These are phyloP conservation scores for Rugonectria rugulosa DNA, from an alignment of 2,329 filamentous ascomycete species.

Conservation along the genomic window DNA sequence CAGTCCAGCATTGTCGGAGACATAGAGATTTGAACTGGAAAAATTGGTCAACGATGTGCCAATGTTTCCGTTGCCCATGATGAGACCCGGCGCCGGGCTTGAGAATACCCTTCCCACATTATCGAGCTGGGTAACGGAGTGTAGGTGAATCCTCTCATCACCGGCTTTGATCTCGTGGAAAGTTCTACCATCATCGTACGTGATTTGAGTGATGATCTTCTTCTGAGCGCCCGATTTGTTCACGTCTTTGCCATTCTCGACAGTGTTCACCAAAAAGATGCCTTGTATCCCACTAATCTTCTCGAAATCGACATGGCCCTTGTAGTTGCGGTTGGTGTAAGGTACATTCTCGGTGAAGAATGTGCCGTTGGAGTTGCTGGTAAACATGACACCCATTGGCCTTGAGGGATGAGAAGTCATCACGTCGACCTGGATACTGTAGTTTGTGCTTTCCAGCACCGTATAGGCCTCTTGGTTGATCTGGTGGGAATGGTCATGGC, in stretches of 20 bases:
- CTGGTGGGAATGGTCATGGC: slow-evolving; percentile 69
- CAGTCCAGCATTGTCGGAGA: slow-evolving; percentile 89
- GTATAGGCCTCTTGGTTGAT: slow-evolving; percentile 89
- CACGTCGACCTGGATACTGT: slow-evolving; percentile 97
- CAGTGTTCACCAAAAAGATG: slow-evolving; percentile 87
- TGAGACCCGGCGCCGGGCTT: slow-evolving; percentile 88
- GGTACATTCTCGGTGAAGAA: slow-evolving; percentile 93
- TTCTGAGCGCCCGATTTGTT: slow-evolving; percentile 64
- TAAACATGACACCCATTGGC: slow-evolving; percentile 88
- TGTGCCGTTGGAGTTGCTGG: slow-evolving; percentile 96
- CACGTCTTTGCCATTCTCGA: slow-evolving; percentile 85
- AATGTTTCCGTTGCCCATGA: slow-evolving; percentile 94
- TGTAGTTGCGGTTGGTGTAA: slow-evolving; percentile 83
- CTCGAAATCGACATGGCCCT: slow-evolving; percentile 90
- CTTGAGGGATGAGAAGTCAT: slow-evolving; percentile 71
- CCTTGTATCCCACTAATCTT: slow-evolving; percentile 92
- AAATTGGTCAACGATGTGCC: slow-evolving; percentile 77
- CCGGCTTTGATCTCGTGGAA: slow-evolving; percentile 77
- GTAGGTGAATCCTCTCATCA: slow-evolving; percentile 79
- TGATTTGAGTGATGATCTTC: slow-evolving; percentile 81
- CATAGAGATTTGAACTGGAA: slow-evolving; percentile 78
- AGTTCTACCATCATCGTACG: slow-evolving; percentile 92
- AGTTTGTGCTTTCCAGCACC: slow-evolving; percentile 93
- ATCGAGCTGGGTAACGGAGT: slow-evolving; percentile 85
- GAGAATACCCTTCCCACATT: slow-evolving; percentile 91